Conservation (phyloP, 768 basidiomycete genomes). For the Coprinellus micaceus region DNA sequence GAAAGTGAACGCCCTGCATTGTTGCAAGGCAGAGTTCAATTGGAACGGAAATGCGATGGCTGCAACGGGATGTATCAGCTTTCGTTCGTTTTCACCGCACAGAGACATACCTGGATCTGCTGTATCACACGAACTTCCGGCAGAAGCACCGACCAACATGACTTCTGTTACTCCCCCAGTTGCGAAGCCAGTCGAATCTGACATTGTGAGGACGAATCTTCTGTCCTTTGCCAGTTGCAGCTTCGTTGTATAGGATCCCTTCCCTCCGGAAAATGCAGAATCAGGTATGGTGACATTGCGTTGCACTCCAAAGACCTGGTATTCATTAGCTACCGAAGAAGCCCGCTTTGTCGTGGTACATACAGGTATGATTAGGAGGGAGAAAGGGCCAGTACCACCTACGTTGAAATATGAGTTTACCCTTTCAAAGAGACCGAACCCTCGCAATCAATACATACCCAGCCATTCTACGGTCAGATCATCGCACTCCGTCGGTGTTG, state of each 20-base stretch:
- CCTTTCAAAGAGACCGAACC: neutral
- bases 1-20: constrained; percentile 55
- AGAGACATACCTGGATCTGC: constrained; percentile 34
- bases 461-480: constrained; percentile 58
- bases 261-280: constrained; percentile 48
- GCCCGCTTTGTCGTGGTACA: constrained; percentile 14
- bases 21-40: constrained; percentile 49
- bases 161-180: constrained; percentile 56
- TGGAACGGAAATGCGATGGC: constrained; percentile 44
- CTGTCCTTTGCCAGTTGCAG: constrained; percentile 38
- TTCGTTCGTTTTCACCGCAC: neutral
- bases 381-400: constrained; percentile 61
- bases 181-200: constrained; percentile 66
- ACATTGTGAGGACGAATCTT: constrained; percentile 59
- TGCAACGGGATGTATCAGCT: constrained; percentile 14
- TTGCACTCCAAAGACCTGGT: constrained; percentile 51
- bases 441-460: constrained; percentile 35
- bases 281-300: constrained; percentile 52
- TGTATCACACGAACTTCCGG: constrained; percentile 50
- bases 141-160: constrained; percentile 44
- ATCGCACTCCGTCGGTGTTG: constrained; percentile 56
- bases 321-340: constrained; percentile 3
- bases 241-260: constrained; percentile 49
- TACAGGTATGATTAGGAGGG: constrained; percentile 50
- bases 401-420: constrained; percentile 9